Conservation (phyloP, 768 basidiomycete genomes). For the Lactarius akahatsu region DNA sequence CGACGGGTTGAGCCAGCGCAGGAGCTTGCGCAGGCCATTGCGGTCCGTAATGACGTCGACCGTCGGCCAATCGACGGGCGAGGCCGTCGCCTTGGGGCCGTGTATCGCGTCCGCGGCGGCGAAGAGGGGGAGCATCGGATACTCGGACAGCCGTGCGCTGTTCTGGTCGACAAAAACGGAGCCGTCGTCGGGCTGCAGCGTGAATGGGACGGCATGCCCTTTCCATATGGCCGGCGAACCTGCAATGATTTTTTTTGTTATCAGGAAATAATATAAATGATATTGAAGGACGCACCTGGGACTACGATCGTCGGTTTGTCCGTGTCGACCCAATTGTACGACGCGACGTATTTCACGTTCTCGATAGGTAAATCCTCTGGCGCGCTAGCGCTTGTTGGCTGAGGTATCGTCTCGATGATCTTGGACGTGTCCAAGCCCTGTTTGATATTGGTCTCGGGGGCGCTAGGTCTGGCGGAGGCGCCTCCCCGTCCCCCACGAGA, state of each 20-base stretch:
- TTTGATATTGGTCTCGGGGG: conserved; percentile 9
- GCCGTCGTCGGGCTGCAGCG: conserved; percentile 55
- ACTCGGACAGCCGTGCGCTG: conserved; percentile 43
- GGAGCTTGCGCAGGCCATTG: conserved; percentile 62
- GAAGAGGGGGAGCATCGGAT: conserved; percentile 55
- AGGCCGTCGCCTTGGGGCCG: conserved; percentile 22
- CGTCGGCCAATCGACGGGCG: conserved; percentile 38
- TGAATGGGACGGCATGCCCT: conserved; percentile 48
- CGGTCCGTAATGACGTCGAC: conserved; percentile 60
- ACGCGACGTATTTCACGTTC: conserved; percentile 34
- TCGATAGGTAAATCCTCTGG: conserved; percentile 14
- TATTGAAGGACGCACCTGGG: conserved; percentile 31
- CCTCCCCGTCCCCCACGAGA: conserved; percentile 3
- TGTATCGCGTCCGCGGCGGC: conserved; percentile 50
- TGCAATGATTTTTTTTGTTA: conserved; percentile 32
- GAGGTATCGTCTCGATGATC: conserved; percentile 16
- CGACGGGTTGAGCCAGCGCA: conserved; percentile 47
- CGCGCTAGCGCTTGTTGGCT: neutral
- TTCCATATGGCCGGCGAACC: conserved; percentile 63
- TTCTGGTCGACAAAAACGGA: conserved; percentile 57
- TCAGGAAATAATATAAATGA: neutral
- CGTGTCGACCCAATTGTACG: conserved; percentile 35
- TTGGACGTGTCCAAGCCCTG: conserved; percentile 18
- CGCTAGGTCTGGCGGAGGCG: neutral
- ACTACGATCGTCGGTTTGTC: conserved; percentile 35